Evolutionary conservation across 179 eudicot genomes (phyloP).

Genomic region (Carnegiea gigantea): DNA sequence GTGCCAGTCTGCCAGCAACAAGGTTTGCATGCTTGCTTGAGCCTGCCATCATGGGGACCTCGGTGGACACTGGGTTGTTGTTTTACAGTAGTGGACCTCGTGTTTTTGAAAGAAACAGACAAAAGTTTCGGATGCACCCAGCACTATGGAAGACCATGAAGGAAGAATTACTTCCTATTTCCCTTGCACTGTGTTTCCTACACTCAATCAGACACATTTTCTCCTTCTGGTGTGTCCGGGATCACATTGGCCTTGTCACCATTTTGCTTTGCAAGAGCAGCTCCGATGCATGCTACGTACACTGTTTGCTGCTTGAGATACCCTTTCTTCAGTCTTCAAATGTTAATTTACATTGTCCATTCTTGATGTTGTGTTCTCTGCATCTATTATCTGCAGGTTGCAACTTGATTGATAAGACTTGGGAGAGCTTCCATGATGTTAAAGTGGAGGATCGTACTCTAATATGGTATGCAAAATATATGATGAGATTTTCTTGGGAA

Average conservation of each 20-base stretch:
- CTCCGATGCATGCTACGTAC: not conserved
- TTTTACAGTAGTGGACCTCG: too few relatives aligned
- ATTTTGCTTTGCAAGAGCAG: not conserved
- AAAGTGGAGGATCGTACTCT: slow-evolving; percentile 81
- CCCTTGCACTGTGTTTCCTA: not conserved
- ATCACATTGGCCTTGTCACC: not conserved
- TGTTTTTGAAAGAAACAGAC: not conserved
- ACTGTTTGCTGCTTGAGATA: not conserved
- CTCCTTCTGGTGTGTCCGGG: not conserved
- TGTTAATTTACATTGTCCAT: not conserved
- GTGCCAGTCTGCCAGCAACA: too few relatives aligned
- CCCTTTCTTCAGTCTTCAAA: not conserved
- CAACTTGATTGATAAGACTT: slow-evolving; percentile 76
- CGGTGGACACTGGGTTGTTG: too few relatives aligned
- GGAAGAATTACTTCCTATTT: not conserved
- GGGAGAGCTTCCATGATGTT: slow-evolving; percentile 97
- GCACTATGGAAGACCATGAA: not conserved
- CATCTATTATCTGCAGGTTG: slow-evolving; percentile 55
- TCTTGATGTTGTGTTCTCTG: not conserved
- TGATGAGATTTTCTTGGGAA: not conserved
- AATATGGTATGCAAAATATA: slow-evolving; percentile 60
- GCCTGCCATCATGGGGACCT: too few relatives aligned
- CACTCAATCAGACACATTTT: not conserved
- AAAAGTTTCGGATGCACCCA: not conserved
- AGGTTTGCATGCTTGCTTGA: too few relatives aligned